Base-by-base conservation (phyloP, 257 asterid species). In the Plectranthus barbatus region DNA sequence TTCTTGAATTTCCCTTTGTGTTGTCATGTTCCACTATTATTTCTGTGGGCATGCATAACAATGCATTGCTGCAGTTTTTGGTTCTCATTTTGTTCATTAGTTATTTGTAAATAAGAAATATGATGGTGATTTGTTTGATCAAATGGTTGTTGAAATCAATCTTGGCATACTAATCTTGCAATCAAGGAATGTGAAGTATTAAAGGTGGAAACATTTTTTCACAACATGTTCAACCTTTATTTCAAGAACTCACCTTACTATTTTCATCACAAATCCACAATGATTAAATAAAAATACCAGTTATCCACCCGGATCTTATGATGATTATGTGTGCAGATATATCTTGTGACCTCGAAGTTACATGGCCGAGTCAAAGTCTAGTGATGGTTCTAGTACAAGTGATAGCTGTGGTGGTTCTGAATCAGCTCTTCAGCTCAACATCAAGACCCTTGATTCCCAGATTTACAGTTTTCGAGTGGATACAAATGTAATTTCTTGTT, bases 381-480 rank as follows among this genome's bases (percentile, higher is more conserved):
- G 7, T 69, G 87, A 81, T 68, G 83, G 84, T 57, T 76, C 94
- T 53, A 72, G 87, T 70, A 48, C 79, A 9, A 69, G 86, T 72
- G 61, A 70, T 69, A 72, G 76, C 12, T 51, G 80, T 64, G 65
- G 75, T 76, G 87, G 73, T 76, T 66, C 83, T 47, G 95, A 79
- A 62, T 85, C 95, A 69, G 68, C 71, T 18, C 62, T 87, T 80
- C 84, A 79, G 73, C 83, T 91, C 80, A 85, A 87, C 71, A 73
- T 91, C 84, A 91, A 91, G 90, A 91, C 97, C 59, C 80, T 91
- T 65, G 93, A 82, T 76, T 91, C 95, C 56, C 86, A 62, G 73
- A 68, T 74, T 62, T 76, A 80, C 80, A 75, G 84, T 55, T 76
- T 85, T 74, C 51, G 53, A 15, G 93, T 84, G 60, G 92, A 90